Base-by-base conservation (phyloP, 2,329 filamentous ascomycete genomes). In the Westerdykella sp. region DNA sequence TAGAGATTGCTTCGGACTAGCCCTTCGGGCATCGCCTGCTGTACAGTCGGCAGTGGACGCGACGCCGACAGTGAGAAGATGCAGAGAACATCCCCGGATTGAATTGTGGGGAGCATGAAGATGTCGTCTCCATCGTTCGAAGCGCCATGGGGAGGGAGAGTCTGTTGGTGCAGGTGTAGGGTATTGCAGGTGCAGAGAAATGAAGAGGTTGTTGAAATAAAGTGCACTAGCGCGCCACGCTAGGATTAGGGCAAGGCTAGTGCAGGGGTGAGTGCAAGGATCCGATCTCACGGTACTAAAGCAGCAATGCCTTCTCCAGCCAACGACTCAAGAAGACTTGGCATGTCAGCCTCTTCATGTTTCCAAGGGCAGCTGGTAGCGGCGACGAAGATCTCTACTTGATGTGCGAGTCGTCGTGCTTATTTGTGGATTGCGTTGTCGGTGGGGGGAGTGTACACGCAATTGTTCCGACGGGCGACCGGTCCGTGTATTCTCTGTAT, bases 381-480 rank as follows among this genome's bases (percentile, higher is more conserved):
- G 41, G 45, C 36, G 31, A 36, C 42, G 54, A 39, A 43, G 54
- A 59, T 60, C 54, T 42, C 32, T 35, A 18, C 32, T 35, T 11
- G n/a, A 15, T 18, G n/a, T 35, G 32, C 25, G 25, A 28, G 25
- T 28, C 25, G 9, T 28, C 7, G 53, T 57, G 49, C 55, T 63
- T 53, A 37, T 55, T 57, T 48, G 36, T 46, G 43, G 16, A 43
- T 39, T 36, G 34, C 34, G 11, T 28, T 28, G 25, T 28, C 25
- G 11, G 25, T 28, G 7, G 25, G 25, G 25, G 25, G 25, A 28
- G 25, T 10, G 25, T 9, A 7, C 25, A 28, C 25, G 11, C 25
- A 28, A 56, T 56, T 62, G 50, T 59, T 43, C 57, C 57, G 57
- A 49, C 60, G 59, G 60, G 40, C 51, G 57, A 37, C 44, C 60